Evolutionary conservation across 1,284 basidiomycete species (phyloP).

Genomic region (Cutaneotrichosporon cavernicola): DNA sequence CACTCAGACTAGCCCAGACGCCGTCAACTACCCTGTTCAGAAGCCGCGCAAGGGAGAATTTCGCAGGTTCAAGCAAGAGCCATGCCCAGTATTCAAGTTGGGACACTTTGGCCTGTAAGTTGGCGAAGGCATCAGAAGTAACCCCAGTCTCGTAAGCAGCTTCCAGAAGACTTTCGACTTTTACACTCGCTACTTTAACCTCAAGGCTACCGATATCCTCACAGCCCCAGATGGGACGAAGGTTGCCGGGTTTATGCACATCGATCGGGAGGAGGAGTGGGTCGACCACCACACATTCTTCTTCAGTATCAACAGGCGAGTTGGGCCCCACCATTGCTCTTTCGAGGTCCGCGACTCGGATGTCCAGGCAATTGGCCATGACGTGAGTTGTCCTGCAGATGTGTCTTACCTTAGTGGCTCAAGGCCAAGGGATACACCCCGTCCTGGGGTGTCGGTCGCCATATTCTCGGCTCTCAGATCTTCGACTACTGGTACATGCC

Average conservation of each 20-base stretch:
- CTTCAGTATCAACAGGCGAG: conserved; percentile 21
- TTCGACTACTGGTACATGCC: conserved; percentile 35
- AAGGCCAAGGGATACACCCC: conserved; percentile 28
- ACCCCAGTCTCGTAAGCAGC: conserved; percentile 19
- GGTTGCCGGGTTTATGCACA: conserved; percentile 28
- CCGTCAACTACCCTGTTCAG: conserved; percentile 12
- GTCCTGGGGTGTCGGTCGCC: conserved; percentile 31
- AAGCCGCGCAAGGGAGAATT: conserved; percentile 23
- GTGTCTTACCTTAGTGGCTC: conserved; percentile 19
- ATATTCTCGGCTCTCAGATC: conserved; percentile 34
- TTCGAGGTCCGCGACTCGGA: conserved; percentile 32
- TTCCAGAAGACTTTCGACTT: conserved; percentile 27
- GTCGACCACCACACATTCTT: conserved; percentile 36
- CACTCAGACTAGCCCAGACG: background rate
- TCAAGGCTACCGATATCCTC: conserved; percentile 31
- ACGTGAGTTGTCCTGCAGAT: conserved; percentile 2
- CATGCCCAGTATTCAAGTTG: conserved; percentile 29
- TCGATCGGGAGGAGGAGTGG: conserved; percentile 31
- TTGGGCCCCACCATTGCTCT: conserved; percentile 29
- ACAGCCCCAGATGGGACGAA: conserved; percentile 19
- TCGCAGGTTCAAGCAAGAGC: conserved; percentile 23
- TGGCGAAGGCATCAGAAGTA: background rate
- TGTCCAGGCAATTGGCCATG: conserved; percentile 28
- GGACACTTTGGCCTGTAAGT: conserved; percentile 33
- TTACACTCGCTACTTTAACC: conserved; percentile 30